Evolutionary conservation across 2,329 filamentous ascomycete genomes (phyloP).

Genomic region (Penicillium sp.): DNA sequence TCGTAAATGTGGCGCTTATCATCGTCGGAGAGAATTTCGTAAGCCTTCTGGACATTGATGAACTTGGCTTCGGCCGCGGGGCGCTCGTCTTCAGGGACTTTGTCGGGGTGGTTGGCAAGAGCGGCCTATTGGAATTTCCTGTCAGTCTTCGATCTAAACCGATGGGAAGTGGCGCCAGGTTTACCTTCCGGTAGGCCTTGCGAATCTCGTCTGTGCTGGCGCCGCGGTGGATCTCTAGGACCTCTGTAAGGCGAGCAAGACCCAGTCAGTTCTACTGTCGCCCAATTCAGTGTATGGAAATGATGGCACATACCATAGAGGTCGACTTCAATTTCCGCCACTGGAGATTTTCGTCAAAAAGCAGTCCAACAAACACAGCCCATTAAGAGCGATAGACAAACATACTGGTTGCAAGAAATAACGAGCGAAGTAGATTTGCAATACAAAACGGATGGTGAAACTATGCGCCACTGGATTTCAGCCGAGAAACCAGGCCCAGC

Average conservation of each 20-base stretch:
- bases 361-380: conserved; percentile 7
- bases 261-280: conserved; percentile 12
- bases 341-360: conserved; percentile 33
- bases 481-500: background rate
- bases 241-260: conserved; percentile 56
- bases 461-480: background rate
- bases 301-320: conserved; percentile 60
- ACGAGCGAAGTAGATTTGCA: background rate
- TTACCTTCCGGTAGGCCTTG: conserved; percentile 93
- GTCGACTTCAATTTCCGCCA: conserved; percentile 53
- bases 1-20: conserved; percentile 92
- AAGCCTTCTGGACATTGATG: conserved; percentile 90
- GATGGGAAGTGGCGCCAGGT: conserved; percentile 20
- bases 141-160: conserved; percentile 10
- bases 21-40: conserved; percentile 96
- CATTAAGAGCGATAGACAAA: background rate
- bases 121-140: conserved; percentile 64
- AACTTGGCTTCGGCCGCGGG: conserved; percentile 87
- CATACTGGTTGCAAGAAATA: conserved; percentile 13
- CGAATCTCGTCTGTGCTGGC: conserved; percentile 83
- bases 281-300: background rate
- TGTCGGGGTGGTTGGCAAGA: conserved; percentile 89
- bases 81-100: conserved; percentile 84
- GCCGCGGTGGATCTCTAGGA: conserved; percentile 73
- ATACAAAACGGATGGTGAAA: background rate